Evolutionary conservation across 2,329 filamentous ascomycete genomes (phyloP).

Genomic region (Pseudocercospora fijiensis): DNA sequence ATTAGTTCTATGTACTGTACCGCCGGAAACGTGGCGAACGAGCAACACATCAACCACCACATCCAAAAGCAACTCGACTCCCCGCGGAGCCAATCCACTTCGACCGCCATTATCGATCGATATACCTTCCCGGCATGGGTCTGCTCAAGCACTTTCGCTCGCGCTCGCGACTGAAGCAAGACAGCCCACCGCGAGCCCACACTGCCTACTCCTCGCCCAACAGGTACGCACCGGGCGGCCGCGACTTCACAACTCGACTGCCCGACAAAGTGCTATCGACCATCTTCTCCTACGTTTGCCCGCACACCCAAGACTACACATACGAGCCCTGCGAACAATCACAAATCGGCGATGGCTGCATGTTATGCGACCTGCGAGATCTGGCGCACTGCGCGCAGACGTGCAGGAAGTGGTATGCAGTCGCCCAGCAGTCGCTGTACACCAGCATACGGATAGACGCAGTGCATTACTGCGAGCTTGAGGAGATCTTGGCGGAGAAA

Average conservation of each 20-base stretch:
- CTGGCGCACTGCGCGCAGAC: conserved; percentile 76
- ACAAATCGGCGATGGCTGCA: conserved; percentile 75
- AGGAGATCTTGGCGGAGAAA: conserved; percentile 75
- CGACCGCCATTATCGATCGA: conserved; percentile 11
- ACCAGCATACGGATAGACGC: conserved; percentile 88
- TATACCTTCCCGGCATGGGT: conserved; percentile 41
- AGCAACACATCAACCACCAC: background rate
- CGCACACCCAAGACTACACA: conserved; percentile 72
- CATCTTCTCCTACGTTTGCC: conserved; percentile 81
- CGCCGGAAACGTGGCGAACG: conserved; percentile 3
- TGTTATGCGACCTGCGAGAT: conserved; percentile 90
- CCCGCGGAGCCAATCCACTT: conserved; percentile 3
- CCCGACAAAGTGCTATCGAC: conserved; percentile 68
- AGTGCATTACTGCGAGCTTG: conserved; percentile 90
- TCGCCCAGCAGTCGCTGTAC: conserved; percentile 63
- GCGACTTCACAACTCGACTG: conserved; percentile 52
- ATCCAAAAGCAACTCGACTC: background rate
- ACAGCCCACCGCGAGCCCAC: conserved; percentile 34
- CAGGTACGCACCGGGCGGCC: conserved; percentile 27
- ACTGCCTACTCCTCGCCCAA: conserved; percentile 20
- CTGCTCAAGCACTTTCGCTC: conserved; percentile 52
- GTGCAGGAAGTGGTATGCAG: conserved; percentile 67
- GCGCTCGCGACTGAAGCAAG: conserved; percentile 44
- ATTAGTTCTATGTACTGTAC: background rate
- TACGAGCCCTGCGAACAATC: conserved; percentile 83